Evolutionary conservation across 192 early-diverging fungal genomes (phyloP).

Genomic region (Backusella australiensis): DNA sequence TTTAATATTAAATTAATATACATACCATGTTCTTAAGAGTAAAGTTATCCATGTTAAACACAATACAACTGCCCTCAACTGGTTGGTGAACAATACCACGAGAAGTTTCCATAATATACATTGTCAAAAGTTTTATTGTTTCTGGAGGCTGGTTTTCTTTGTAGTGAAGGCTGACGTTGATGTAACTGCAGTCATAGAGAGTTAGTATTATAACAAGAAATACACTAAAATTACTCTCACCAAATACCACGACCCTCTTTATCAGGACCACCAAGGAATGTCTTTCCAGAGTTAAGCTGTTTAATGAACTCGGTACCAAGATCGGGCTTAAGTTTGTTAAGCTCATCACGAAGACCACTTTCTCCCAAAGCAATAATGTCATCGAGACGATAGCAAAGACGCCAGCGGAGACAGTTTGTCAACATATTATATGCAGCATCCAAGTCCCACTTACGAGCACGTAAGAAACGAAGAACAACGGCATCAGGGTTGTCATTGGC

Average conservation of each 20-base stretch:
- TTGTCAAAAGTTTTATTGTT: slow-evolving; percentile 62
- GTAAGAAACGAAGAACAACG: slow-evolving; percentile 75
- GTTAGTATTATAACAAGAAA: not conserved
- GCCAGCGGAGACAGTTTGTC: slow-evolving; percentile 70
- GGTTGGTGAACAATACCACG: slow-evolving; percentile 64
- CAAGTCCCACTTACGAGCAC: slow-evolving; percentile 89
- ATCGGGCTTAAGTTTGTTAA: slow-evolving; percentile 41
- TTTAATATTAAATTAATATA: not conserved
- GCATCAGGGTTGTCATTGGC: slow-evolving; percentile 70
- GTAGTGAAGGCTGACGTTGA: slow-evolving; percentile 51
- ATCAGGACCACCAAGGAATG: slow-evolving; percentile 48
- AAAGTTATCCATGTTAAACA: slow-evolving; percentile 81
- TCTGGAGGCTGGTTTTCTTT: slow-evolving; percentile 61
- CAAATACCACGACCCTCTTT: slow-evolving; percentile 46
- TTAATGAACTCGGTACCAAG: slow-evolving; percentile 19
- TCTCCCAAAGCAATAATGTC: slow-evolving; percentile 47
- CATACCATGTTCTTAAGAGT: slow-evolving; percentile 64
- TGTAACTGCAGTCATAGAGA: slow-evolving; percentile 31
- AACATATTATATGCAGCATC: slow-evolving; percentile 74
- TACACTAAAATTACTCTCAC: slow-evolving; percentile 36
- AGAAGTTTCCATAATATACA: slow-evolving; percentile 74
- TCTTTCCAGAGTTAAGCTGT: slow-evolving; percentile 49
- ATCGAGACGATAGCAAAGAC: slow-evolving; percentile 50
- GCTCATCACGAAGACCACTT: slow-evolving; percentile 30
- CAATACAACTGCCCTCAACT: slow-evolving; percentile 68